Evolutionary conservation across 2,329 filamentous ascomycete genomes (phyloP).

Genomic region (Ilyonectria destructans): DNA sequence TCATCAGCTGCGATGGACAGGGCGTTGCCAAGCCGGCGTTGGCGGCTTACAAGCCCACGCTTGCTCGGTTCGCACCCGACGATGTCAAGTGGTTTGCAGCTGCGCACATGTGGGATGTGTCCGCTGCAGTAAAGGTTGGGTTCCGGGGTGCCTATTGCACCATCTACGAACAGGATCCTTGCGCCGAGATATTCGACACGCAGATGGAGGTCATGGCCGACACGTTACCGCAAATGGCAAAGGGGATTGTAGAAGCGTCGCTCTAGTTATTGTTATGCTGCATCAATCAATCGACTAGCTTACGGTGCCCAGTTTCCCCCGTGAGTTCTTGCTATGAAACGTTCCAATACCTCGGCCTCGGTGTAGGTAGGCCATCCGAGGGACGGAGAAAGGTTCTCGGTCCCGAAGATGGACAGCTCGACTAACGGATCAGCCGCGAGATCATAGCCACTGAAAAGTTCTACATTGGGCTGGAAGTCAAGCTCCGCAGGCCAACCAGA

Average conservation of each 20-base stretch:
- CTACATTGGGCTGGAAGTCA: background rate
- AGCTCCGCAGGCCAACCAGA: background rate
- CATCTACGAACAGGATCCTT: constrained; percentile 2
- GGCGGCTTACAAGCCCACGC: constrained; percentile 2
- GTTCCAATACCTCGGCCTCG: background rate
- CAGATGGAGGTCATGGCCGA: constrained; percentile 3
- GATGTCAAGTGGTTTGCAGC: constrained; percentile 16
- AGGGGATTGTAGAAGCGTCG: constrained; percentile 2
- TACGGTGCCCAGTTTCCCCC: constrained; percentile 1
- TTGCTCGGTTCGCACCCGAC: constrained; percentile 6
- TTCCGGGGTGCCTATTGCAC: constrained; percentile 2
- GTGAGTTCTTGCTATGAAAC: constrained; percentile 2
- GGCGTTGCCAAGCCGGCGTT: constrained; percentile 11
- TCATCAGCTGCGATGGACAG: constrained; percentile 12
- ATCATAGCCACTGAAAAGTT: background rate
- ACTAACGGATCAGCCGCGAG: background rate
- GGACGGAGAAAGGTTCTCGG: background rate
- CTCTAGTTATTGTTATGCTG: background rate
- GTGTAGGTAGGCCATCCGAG: constrained; percentile 4
- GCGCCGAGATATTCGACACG: constrained; percentile 6
- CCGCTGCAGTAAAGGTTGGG: background rate
- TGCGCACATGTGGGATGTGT: constrained; percentile 21
- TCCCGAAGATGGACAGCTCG: background rate
- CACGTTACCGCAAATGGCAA: constrained; percentile 1
- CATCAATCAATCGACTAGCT: background rate